Base-by-base conservation (phyloP, 2,329 filamentous ascomycete species). In the Xylaria sp. region DNA sequence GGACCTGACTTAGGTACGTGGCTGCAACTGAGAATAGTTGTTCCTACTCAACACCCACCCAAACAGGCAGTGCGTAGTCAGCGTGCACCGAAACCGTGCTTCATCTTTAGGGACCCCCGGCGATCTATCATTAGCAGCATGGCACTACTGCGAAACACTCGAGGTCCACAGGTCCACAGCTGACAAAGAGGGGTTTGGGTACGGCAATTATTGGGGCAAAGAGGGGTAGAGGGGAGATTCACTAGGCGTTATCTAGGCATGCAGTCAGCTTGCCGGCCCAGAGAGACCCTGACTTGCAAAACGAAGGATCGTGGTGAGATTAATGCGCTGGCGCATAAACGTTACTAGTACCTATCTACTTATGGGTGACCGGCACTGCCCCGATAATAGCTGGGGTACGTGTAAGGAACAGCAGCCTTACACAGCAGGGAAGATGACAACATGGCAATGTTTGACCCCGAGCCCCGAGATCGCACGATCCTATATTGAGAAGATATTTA, bases 281-380 rank as follows among this genome's bases (percentile, higher is more conserved):
- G 42, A 47, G 43, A 45, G 50, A 56, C 57, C 55, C 54, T 52
- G 33, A 49, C 43, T 56, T 46, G 33, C 45, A 43, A 53, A 54
- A 17, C 52, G 57, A 64, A 64, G 61, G 61, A 64, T 64, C 47
- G n/a, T 23, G 40, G 61, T 64, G 23, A 61, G 47, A 57, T 64
- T 64, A 25, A 64, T 64, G 61, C 61, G 47, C 57, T n/a, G 17
- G 37, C n/a, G 43, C 49, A 59, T 43, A 33, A 57, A 52, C 28
- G 9, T 31, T 31, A 31, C 9, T 31, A n/a, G n/a, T n/a, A n/a
- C n/a, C n/a, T n/a, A n/a, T n/a, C n/a, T n/a, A n/a, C n/a, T n/a
- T 23, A 45, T 50, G 12, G 14, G 46, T 25, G 14, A 42, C 47
- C 42, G 43, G 33, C n/a, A 31, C 31, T 19, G 38, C 17, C 25